phyloP scores from a whole-genome alignment of 164 flowering plant species.

The Vitis amurensis region DNA sequence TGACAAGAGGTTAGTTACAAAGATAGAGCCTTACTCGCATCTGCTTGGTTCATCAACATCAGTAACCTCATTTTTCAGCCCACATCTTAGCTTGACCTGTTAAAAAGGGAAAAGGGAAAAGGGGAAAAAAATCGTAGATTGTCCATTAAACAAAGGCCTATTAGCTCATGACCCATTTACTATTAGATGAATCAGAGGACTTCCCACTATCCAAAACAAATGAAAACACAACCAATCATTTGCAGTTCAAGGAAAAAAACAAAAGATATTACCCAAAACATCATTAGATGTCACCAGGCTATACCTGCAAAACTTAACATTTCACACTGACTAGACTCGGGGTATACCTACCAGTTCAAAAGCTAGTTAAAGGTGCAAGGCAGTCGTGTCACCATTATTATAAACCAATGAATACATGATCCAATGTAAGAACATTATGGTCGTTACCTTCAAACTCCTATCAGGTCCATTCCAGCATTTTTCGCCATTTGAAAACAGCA shows the following conservation, averaged over 20 bases:
- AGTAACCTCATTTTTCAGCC: constrained; percentile 75
- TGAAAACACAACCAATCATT: not conserved
- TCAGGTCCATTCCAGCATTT: constrained; percentile 99
- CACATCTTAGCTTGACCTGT: constrained; percentile 94
- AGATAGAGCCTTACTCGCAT: constrained; percentile 74
- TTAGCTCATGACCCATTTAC: not conserved
- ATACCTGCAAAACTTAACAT: no score
- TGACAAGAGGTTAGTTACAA: not conserved
- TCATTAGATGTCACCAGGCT: not conserved
- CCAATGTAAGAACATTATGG: not conserved
- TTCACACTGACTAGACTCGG: not conserved
- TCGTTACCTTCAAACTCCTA: constrained; percentile 85
- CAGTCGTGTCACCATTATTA: no score
- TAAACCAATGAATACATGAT: not conserved
- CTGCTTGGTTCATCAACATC: constrained; percentile 99
- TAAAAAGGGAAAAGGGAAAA: not conserved
- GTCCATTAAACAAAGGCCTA: not conserved
- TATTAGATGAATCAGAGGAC: not conserved
- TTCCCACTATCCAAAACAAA: no score
- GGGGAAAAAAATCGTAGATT: not conserved
- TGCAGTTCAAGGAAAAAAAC: not conserved
- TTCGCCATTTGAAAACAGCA: constrained; percentile 83
- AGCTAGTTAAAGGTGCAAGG: no score
- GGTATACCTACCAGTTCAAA: not conserved
- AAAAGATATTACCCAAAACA: not conserved